Conservation (phyloP, 148 eudicot genomes). For the Rhododendron griersonianum region DNA sequence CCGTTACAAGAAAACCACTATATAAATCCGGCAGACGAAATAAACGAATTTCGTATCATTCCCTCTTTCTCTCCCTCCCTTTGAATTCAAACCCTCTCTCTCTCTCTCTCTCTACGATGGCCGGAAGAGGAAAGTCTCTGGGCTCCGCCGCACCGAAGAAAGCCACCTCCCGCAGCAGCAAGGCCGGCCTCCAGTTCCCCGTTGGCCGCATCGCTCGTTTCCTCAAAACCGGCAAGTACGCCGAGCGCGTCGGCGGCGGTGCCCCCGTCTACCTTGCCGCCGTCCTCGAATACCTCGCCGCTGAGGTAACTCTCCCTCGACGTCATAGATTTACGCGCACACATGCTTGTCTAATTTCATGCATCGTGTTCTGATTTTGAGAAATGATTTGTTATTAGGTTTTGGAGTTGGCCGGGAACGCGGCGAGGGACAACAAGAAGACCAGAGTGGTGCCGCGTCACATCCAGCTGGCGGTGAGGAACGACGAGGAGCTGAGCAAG, state of each 20-base stretch:
- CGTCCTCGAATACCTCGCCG: neutral
- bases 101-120: neutral
- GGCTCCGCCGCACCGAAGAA: neutral
- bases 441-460: conserved; percentile 18
- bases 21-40: neutral
- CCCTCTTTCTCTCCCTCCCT: neutral
- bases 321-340: too few species aligned
- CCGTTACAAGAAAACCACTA: neutral
- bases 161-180: neutral
- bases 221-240: neutral
- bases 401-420: conserved; percentile 24
- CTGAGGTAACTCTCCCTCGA: neutral
- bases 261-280: neutral
- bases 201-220: neutral
- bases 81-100: neutral
- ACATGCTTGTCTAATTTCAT: neutral
- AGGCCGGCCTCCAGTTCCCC: neutral
- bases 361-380: neutral
- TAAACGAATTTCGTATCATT: neutral
- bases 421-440: conserved; percentile 25
- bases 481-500: conserved; percentile 24
- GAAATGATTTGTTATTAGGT: neutral
- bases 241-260: neutral
- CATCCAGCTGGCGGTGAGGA: conserved; percentile 25
- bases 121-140: neutral